Percentiles rank a stretch among this genome's conserved stretches.
phyloP scores from a whole-genome alignment of 352 stramenopile genomes.

The Globisporangium polare region DNA sequence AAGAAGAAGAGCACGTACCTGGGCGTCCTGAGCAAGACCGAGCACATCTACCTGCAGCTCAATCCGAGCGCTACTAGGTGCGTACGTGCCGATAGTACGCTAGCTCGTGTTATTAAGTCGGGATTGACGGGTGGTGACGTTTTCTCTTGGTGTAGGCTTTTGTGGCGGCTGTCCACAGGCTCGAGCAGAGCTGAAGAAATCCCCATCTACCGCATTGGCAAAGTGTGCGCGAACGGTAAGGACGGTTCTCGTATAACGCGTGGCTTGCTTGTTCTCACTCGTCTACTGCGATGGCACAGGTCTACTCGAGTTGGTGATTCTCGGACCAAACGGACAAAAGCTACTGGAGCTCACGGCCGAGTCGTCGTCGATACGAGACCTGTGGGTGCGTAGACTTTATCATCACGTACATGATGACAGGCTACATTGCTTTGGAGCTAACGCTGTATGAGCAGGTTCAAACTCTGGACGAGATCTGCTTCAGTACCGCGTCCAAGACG shows the following conservation, averaged over 20 bases:
- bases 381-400: slow-evolving; percentile 33
- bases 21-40: slow-evolving; percentile 53
- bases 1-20: slow-evolving; percentile 68
- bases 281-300: slow-evolving; percentile 16
- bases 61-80: slow-evolving; percentile 47
- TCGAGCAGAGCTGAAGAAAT: slow-evolving; percentile 45
- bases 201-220: slow-evolving; percentile 43
- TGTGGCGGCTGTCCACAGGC: slow-evolving; percentile 42
- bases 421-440: no score
- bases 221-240: slow-evolving; percentile 53
- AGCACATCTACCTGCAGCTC: slow-evolving; percentile 57
- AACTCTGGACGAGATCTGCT: slow-evolving; percentile 62
- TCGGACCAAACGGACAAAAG: slow-evolving; percentile 53
- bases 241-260: background rate
- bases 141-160: slow-evolving; percentile 19
- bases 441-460: slow-evolving; percentile 23
- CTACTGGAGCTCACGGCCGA: slow-evolving; percentile 54
- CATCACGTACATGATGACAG: no score
- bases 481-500: slow-evolving; percentile 2
- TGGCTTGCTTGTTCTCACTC: background rate
- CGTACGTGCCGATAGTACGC: background rate
- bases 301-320: slow-evolving; percentile 38
- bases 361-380: slow-evolving; percentile 34
- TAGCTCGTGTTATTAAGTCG: background rate
- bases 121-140: background rate